A percentile compares a stretch with the other conserved stretches of the same genome.
phyloP scores from a whole-genome alignment of 257 asterid species.

The Solanum chilense region DNA sequence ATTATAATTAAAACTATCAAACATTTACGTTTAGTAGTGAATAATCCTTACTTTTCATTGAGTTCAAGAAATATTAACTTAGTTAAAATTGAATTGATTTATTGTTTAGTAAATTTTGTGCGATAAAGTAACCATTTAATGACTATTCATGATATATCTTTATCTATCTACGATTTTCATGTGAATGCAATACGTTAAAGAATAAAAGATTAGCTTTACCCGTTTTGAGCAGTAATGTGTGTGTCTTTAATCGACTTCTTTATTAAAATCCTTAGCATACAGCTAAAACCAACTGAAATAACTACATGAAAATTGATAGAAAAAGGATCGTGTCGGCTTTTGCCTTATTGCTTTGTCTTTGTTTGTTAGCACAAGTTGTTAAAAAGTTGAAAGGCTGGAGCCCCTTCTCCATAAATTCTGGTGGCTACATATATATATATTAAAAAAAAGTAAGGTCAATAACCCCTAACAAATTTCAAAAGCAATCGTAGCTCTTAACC shows the following conservation, averaged over 20 bases:
- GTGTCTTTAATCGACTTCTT: neutral
- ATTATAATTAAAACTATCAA: neutral
- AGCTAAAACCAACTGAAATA: neutral
- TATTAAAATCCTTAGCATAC: neutral
- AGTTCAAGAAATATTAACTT: neutral
- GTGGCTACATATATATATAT: neutral
- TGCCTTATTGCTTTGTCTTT: neutral
- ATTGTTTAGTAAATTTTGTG: neutral
- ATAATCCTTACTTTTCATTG: neutral
- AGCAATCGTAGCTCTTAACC: neutral
- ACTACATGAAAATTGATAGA: neutral
- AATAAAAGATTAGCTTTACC: neutral
- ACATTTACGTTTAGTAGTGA: neutral
- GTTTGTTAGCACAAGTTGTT: neutral
- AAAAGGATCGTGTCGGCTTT: neutral
- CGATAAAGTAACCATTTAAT: neutral
- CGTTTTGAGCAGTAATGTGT: neutral
- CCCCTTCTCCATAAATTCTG: neutral
- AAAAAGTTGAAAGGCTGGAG: neutral
- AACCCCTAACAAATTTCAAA: neutral
- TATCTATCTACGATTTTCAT: neutral
- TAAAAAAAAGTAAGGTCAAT: neutral
- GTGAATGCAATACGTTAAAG: neutral
- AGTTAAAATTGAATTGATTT: neutral
- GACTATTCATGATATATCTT: neutral